Base-by-base conservation (phyloP, 768 basidiomycete genomes). In the Leccinum longicurvipes region DNA sequence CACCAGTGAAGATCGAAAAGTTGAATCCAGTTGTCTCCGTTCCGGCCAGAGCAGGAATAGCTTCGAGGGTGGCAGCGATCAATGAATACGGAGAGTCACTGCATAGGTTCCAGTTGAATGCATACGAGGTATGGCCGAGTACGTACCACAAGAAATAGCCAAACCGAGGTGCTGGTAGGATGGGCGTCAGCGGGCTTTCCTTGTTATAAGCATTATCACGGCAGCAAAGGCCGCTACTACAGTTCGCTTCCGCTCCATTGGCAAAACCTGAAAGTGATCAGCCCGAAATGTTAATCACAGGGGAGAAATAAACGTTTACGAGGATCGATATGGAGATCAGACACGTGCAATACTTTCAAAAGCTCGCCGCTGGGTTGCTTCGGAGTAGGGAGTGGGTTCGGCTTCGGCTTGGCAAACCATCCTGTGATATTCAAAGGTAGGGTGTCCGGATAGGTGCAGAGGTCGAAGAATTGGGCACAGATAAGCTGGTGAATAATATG, bases 381-480 rank as follows among this genome's bases (percentile, higher is more conserved):
- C 0, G 77, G 76, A 9, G 74, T 57, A n/a, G 86, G 86, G 12
- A 85, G 77, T 4, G 84, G 83, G 27, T 79, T 77, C 1, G 89
- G 89, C 66, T 91, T 91, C 3, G 87, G 86, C 68, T 88, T 91
- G 27, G 80, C 74, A 70, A 91, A 91, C 85, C 88, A 91, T 12
- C 72, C 73, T 1, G 80, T 84, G 31, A 85, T 64, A 63, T 91
- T 79, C 60, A 91, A 74, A 4, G 85, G 76, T 7, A 82, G 70
- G 2, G 86, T 79, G 0, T 80, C 75, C 9, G 86, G 83, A 19
- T 77, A 71, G 5, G 85, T 72, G 63, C 88, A 89, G 55, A 80
- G 60, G 17, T 67, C 55, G 14, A 85, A 67, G 67, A 87, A 85
- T 66, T 82, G 80, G 41, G 82, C 71, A 67, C 86, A 89, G 46